phyloP scores from a whole-genome alignment of 331 rosid genomes.

The Quercus phellos region DNA sequence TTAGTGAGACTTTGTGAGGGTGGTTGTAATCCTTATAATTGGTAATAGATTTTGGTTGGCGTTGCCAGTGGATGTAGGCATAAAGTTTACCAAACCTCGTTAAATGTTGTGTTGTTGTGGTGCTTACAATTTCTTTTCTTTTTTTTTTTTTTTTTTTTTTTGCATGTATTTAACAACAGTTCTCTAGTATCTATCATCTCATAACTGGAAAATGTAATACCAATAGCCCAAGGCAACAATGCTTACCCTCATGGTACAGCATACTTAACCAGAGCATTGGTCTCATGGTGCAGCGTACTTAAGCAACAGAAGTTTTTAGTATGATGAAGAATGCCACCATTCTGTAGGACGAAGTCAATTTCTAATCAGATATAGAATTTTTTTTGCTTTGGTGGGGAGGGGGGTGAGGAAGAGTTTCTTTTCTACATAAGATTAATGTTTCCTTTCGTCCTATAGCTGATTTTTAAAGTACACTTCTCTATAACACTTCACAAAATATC shows the following conservation, averaged over 20 bases:
- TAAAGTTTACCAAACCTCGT: too few species aligned
- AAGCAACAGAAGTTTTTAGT: neutral
- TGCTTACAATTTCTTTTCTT: too few species aligned
- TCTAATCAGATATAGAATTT: neutral
- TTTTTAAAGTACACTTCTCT: neutral
- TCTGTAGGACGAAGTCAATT: neutral
- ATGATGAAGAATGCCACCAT: neutral
- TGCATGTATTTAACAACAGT: neutral
- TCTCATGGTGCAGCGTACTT: neutral
- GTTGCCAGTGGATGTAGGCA: too few species aligned
- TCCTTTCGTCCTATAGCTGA: neutral
- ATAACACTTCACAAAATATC: neutral
- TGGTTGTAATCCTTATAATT: too few species aligned
- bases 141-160: too few species aligned
- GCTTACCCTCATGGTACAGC: neutral
- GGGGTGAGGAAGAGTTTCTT: neutral
- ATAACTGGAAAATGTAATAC: neutral
- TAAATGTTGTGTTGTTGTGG: too few species aligned
- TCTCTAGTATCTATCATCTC: neutral
- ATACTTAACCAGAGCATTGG: neutral
- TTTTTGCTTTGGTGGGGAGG: too few species aligned
- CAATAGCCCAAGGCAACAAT: neutral
- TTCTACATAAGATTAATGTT: neutral
- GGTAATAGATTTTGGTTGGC: too few species aligned
- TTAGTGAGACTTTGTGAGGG: too few species aligned